Base-by-base conservation (phyloP, 768 basidiomycete species). In the Serpula lacrymans region DNA sequence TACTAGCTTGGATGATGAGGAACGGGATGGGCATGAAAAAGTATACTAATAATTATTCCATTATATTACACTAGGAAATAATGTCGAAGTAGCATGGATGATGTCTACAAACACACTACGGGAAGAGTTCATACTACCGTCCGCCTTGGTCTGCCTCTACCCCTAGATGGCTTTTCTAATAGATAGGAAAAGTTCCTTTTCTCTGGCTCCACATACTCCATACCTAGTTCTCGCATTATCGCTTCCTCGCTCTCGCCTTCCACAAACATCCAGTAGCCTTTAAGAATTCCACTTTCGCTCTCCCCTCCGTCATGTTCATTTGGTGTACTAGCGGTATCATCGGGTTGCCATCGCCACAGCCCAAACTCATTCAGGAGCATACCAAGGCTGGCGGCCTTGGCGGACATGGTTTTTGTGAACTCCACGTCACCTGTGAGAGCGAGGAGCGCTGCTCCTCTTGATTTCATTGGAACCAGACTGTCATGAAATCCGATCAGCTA, bases 281-380 rank as follows among this genome's bases (percentile, higher is more conserved):
- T 34, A 21, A 14, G 24, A 7, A 34, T 36, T 10, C 16, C 20
- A 6, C 24, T 43, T 39, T 51, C 37, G 22, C 24, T 17, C n/a
- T n/a, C 8, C 6, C 7, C 42, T n/a, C 25, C 27, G 3, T 49
- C 46, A 8, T 38, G 41, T 8, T 23, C 39, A 14, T 27, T 21
- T 16, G 29, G 14, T 27, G 22, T 34, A n/a, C n/a, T n/a, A n/a
- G n/a, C n/a, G n/a, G n/a, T n/a, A 17, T 31, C 16, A 31, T 31
- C 32, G 14, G 36, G 34, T 23, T 58, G 61, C 77, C 79, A 82
- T 36, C 59, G 65, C 84, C 84, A 86, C 3, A 86, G 61, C 10
- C 84, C 84, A 46, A 67, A 75, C 48, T 80, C 78, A 48, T 82
- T 74, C 21, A 86, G 64, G 24, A 71, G 63, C 51, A 82, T 49